Evolutionary conservation across 2,329 filamentous ascomycete species (phyloP).

Genomic region (Fusarium beomiforme): DNA sequence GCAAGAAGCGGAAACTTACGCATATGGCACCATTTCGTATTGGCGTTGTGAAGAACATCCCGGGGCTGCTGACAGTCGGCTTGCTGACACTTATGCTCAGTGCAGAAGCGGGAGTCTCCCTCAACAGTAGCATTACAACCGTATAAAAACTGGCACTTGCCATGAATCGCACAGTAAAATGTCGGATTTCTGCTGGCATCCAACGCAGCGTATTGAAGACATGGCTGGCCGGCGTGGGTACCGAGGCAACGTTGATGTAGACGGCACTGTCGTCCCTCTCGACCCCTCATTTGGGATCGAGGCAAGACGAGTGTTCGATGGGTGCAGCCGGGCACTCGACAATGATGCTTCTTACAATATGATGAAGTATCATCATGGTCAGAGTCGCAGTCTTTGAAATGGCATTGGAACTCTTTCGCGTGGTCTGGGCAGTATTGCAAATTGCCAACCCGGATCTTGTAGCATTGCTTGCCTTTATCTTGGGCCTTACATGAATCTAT

Average conservation of each 20-base stretch:
- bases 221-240: too few relatives aligned
- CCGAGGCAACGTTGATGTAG: slow-evolving; percentile 24
- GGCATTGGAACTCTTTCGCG: not conserved
- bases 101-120: slow-evolving; percentile 6
- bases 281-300: not conserved
- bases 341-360: slow-evolving; percentile 17
- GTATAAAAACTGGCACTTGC: slow-evolving; percentile 2
- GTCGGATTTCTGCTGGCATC: not conserved
- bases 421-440: slow-evolving; percentile 11
- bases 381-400: not conserved
- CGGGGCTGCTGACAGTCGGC: not conserved
- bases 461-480: slow-evolving; percentile 1
- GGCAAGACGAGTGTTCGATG: not conserved
- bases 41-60: not conserved
- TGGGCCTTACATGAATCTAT: slow-evolving; percentile 11
- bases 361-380: not conserved
- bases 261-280: not conserved
- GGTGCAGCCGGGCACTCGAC: not conserved
- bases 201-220: not conserved
- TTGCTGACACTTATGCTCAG: slow-evolving; percentile 21
- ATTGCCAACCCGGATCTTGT: not conserved
- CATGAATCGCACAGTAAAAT: slow-evolving; percentile 20
- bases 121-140: slow-evolving; percentile 12
- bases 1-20: slow-evolving; percentile 1
- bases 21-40: slow-evolving; percentile 14